Percentiles rank a stretch among this genome's conserved stretches.
phyloP scores from a whole-genome alignment of 495 filamentous ascomycete species.

The Amorphotheca resinae region DNA sequence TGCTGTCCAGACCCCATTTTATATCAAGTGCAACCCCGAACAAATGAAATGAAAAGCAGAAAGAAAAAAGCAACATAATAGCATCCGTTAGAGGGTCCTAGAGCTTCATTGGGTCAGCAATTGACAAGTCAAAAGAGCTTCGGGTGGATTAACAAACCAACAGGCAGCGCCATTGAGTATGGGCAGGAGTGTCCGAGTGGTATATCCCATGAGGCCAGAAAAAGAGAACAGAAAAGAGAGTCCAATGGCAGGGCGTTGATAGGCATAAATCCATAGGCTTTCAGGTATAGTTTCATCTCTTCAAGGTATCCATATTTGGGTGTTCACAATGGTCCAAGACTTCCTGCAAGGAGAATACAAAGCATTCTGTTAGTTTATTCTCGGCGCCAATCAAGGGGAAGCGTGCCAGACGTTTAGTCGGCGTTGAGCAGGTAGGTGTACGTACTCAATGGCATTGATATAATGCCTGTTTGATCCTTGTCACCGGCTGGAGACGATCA shows the following conservation, averaged over 20 bases:
- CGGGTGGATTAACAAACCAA: constrained; percentile 14
- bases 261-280: too few species aligned
- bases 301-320: background rate
- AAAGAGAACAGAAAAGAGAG: too few species aligned
- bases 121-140: background rate
- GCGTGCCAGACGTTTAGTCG: constrained; percentile 10
- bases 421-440: constrained; percentile 19
- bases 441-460: constrained; percentile 21
- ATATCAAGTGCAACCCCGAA: constrained; percentile 7
- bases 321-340: constrained; percentile 3
- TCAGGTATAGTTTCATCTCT: too few species aligned
- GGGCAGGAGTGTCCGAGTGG: too few species aligned
- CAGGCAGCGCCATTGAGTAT: background rate
- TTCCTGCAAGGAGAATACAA: constrained; percentile 13
- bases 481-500: constrained; percentile 10
- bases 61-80: constrained; percentile 7
- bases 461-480: constrained; percentile 13
- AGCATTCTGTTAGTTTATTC: constrained; percentile 18
- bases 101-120: constrained; percentile 7
- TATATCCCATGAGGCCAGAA: too few species aligned
- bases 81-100: constrained; percentile 6
- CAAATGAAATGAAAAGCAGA: constrained; percentile 5
- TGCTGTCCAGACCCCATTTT: constrained; percentile 12
- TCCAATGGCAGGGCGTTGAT: too few species aligned
- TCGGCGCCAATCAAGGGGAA: constrained; percentile 14